Base-by-base conservation (phyloP, 2,329 filamentous ascomycete species). In the Alternaria hordeiaustralica region DNA sequence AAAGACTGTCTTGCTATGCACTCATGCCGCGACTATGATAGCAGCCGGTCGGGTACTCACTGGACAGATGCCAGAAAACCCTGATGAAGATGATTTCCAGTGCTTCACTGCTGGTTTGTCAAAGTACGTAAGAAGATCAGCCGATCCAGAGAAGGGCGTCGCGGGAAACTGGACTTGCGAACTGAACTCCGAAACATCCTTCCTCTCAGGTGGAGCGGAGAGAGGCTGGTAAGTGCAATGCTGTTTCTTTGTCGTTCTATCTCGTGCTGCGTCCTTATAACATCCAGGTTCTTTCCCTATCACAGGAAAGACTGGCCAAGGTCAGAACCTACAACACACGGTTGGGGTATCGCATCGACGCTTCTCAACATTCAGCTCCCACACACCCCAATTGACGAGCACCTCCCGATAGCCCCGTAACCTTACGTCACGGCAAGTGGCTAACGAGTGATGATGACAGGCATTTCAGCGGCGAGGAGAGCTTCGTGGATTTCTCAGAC, bases 21-120 rank as follows among this genome's bases (percentile, higher is more conserved):
- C 92, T 2, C 96, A 99, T 82, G 96, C 96, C 2, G 96, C 96
- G 5, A 89, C 90, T 11, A 87, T 98, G 73, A 97, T 99, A 76
- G 91, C 92, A 9, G 87, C 96, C 69, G 95, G 95, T 1, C 87
- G 96, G 44, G 89, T 89, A 1, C 83, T 99, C 71, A 97, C 94
- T 2, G 94, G 93, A 10, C 67, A 72, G 26, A 89, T 95, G 86
- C 94, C 94, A 0, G 86, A 88, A 1, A 88, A 91, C 75, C 84
- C 89, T 28, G 88, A 87, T 8, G 87, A 87, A 56, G 91, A 96
- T 66, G 94, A 97, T 79, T 97, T 97, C 77, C 84, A 87, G 63
- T 93, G 93, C 64, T 97, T 90, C 78, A 97, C 94, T 2, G 95
- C 93, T 75, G 90, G 92, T 0, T 78, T 97, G 71, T 94, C 89